These are phyloP conservation scores for Atalantia buxifolia DNA, from an alignment of 345 rosid genomes.

Conservation along the genomic window DNA sequence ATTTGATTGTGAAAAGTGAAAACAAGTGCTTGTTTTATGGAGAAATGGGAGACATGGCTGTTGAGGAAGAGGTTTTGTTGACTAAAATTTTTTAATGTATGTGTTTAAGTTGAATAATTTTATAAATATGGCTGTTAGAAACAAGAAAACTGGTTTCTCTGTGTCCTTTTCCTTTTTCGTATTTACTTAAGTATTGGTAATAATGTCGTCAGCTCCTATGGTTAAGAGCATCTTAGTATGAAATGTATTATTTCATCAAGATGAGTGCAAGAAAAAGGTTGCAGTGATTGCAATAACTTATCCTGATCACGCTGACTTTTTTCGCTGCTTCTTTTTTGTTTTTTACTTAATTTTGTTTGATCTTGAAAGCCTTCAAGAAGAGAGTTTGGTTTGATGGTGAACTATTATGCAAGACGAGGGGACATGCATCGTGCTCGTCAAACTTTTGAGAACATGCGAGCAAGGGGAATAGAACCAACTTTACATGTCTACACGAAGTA, in stretches of 20 bases:
- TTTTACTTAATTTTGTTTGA: neutral
- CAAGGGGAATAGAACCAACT: constrained; percentile 89
- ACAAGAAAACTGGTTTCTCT: no score
- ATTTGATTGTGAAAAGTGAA: no score
- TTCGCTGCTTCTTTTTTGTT: neutral
- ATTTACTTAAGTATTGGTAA: neutral
- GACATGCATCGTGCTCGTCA: constrained; percentile 95
- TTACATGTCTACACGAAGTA: constrained; percentile 90
- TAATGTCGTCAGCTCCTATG: neutral
- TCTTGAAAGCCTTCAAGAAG: constrained; percentile 83
- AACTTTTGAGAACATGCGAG: constrained; percentile 88
- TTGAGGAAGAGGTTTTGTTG: no score
- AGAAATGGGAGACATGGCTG: no score
- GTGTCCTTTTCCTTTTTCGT: neutral
- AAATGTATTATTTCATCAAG: neutral
- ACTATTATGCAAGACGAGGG: constrained; percentile 90
- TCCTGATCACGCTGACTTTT: neutral
- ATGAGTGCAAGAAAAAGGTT: neutral
- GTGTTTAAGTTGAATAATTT: no score
- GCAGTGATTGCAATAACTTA: neutral
- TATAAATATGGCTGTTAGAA: no score
- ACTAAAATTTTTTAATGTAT: no score
- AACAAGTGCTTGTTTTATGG: no score
- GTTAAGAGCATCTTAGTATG: neutral
- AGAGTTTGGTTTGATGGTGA: constrained; percentile 93